Conservation (phyloP, 2,329 filamentous ascomycete genomes). For the Colletotrichum plurivorum region DNA sequence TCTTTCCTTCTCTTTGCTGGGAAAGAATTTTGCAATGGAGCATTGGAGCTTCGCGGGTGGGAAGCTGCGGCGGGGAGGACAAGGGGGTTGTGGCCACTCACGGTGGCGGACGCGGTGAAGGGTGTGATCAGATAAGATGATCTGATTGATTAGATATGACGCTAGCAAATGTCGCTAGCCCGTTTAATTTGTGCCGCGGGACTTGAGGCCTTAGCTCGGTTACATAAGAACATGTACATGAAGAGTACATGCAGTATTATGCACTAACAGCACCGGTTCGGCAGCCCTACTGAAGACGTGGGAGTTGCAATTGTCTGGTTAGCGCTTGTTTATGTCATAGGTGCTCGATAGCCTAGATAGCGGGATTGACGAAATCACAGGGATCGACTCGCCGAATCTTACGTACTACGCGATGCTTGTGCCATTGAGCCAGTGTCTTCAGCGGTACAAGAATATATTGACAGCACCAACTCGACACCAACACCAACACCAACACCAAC, state of each 20-base stretch:
- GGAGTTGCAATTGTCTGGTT: too few species aligned
- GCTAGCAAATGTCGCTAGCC: conserved; percentile 33
- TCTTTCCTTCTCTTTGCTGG: not conserved
- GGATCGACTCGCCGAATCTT: too few species aligned
- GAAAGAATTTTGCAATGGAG: conserved; percentile 37
- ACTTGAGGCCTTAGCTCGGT: not conserved
- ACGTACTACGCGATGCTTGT: too few species aligned
- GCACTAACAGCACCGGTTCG: too few species aligned
- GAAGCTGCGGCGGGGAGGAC: conserved; percentile 6
- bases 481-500: not conserved
- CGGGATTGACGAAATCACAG: not conserved
- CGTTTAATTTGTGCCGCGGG: conserved; percentile 17
- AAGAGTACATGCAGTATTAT: too few species aligned
- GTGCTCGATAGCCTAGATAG: not conserved
- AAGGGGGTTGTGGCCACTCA: conserved; percentile 32
- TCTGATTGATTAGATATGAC: conserved; percentile 40
- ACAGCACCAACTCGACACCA: not conserved
- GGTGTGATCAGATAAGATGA: conserved; percentile 40
- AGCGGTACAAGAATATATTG: too few species aligned
- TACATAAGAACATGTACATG: not conserved
- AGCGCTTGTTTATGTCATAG: not conserved
- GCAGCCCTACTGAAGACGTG: too few species aligned
- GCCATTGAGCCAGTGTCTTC: too few species aligned
- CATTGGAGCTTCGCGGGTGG: not conserved
- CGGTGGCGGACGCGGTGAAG: conserved; percentile 18